phyloP scores from a whole-genome alignment of 2,329 filamentous ascomycete genomes.

The Ophiostoma quercus region DNA sequence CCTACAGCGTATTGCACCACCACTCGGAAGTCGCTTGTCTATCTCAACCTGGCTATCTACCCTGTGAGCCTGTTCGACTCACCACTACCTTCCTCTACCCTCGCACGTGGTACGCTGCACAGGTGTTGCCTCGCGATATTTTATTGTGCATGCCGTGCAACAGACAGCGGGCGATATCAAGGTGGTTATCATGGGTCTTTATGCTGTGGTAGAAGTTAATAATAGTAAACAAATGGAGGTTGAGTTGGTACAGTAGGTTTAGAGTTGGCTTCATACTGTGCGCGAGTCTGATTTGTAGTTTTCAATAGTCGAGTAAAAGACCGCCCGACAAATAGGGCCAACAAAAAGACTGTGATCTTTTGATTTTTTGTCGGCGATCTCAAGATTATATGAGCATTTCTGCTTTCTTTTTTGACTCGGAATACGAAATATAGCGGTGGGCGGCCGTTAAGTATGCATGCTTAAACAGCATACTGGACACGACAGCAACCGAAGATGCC shows the following conservation, averaged over 20 bases:
- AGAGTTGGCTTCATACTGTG: background rate
- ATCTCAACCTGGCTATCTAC: background rate
- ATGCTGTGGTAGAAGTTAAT: background rate
- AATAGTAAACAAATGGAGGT: background rate
- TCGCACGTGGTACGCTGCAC: constrained; percentile 20
- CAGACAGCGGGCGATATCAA: constrained; percentile 10
- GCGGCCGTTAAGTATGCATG: background rate
- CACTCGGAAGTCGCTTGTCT: background rate
- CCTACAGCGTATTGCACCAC: background rate
- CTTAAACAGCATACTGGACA: background rate
- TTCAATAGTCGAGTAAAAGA: background rate
- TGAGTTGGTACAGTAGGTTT: background rate
- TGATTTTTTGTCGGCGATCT: background rate
- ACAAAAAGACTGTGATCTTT: background rate
- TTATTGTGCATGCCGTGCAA: constrained; percentile 16
- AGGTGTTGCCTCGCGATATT: constrained; percentile 18
- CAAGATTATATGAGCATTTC: background rate
- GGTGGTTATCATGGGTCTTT: background rate
- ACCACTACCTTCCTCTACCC: background rate
- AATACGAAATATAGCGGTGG: background rate
- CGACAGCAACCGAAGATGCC: background rate
- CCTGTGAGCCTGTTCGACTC: background rate
- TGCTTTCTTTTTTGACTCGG: background rate
- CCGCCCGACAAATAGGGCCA: background rate
- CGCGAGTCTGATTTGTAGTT: background rate